Evolutionary conservation across 2,329 filamentous ascomycete genomes (phyloP), one percentile per base, ranked within the genome.

Genomic region (Apiospora kogelbergensis): DNA sequence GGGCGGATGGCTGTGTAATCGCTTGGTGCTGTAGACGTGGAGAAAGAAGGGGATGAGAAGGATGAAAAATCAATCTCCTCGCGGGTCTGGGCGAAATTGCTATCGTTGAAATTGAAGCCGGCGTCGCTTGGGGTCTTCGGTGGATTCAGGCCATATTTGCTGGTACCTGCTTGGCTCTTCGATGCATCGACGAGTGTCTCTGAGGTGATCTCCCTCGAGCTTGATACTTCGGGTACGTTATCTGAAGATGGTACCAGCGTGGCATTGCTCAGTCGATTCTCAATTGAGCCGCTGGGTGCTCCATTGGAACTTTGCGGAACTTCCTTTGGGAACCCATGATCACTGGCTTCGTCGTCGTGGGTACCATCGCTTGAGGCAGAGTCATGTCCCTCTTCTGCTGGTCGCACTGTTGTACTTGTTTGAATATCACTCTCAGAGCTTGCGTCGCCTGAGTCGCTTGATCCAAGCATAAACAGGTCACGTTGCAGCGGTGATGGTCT

Each of bases 21-120:
- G 45, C 64, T 48, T 30, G 42, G 63, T 22, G 60, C 46, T 24
- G 66, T 44, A 17, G 63, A 65, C 26, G 63, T 44, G 10, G 69
- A 57, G 46, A 40, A 68, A 3, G 69, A 68, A 6, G 69, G 70
- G 6, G 70, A 71, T 41, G 70, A 71, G 20, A 60, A 60, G 11
- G 30, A 17, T 3, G 53, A 60, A 22, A 71, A 71, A 44, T 71
- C 70, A n/a, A 71, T 66, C 13, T 70, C 70, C 41, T 68, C 66
- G 5, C 67, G 60, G 7, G 70, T 70, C 57, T 71, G 70, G 17
- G 70, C 67, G n/a, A 71, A 71, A 15, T 66, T 65, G 13, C 20
- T n/a, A 9, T 30, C 53, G 9, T 2, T 17, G 26, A 57, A 57
- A 9, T 3, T 37, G 9, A 60, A 60, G 4, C 53, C 53, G 17